Base-by-base conservation (phyloP, 768 basidiomycete species). In the Megacollybia marginata region DNA sequence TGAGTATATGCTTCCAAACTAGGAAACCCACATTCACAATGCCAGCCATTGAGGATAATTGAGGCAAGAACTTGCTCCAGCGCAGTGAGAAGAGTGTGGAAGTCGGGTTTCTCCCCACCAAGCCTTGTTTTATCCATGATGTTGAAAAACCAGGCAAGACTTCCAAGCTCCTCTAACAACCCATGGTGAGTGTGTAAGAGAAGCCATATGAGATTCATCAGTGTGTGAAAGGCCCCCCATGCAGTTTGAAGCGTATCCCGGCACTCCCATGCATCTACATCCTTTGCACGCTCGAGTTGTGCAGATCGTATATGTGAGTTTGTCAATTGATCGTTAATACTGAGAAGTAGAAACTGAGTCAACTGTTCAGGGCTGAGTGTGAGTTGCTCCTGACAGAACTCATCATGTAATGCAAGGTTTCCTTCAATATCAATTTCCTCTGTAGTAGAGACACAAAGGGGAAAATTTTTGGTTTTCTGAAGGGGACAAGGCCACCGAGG, bases 171-270 rank as follows among this genome's bases (percentile, higher is more conserved):
- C 5, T 42, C 12, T 2, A 48, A 15, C 0, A 45, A 47, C 11
- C 55, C 56, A 23, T 49, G 42, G 48, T 59, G 58, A 9, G 51
- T 34, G 12, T 55, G 44, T 0, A 58, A 31, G 3, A 59, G 48
- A 0, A 38, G 47, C 55, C 58, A 56, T 7, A 54, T 49, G 5
- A 60, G 49, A 31, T 60, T 61, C 47, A 60, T 53, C 15, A 44
- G 46, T 1, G 54, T 42, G 20, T 61, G 55, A 33, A 62, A 61
- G 0, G 60, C 36, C 0, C 55, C 52, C 9, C 47, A 48, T 1
- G 42, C 52, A 5, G 48, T 48, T 23, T 57, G 56, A 15, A 57
- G 35, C n/a, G 20, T 7, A 12, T 54, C 33, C 13, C 54, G 44
- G 11, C 31, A 18, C 33, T 36, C 46, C 32, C 55, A 56, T 0